A percentile compares a stretch with the other conserved stretches of the same genome.
Conservation (phyloP, 208 protist genomes). For the Histomonas meleagridis region DNA sequence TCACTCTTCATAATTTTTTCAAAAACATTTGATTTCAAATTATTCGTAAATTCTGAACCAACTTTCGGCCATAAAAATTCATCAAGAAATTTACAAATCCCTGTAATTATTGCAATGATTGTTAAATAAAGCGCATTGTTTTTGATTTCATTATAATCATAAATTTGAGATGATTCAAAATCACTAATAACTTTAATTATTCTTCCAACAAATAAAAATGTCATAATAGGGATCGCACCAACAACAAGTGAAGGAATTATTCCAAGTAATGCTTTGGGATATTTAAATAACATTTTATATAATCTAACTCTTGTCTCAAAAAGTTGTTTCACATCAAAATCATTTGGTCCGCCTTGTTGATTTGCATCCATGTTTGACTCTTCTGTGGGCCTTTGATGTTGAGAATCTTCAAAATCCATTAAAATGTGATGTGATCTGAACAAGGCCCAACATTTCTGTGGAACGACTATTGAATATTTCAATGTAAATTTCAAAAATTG, state of each 20-base stretch:
- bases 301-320: background rate
- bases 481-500: too few relatives aligned
- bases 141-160: background rate
- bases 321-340: too few relatives aligned
- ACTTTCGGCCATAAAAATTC: too few relatives aligned
- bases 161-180: background rate
- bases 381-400: too few relatives aligned
- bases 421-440: too few relatives aligned
- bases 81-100: background rate
- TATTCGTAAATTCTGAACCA: too few relatives aligned
- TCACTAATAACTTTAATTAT: background rate
- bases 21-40: too few relatives aligned
- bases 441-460: too few relatives aligned
- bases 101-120: background rate
- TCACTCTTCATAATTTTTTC: background rate
- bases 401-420: too few relatives aligned
- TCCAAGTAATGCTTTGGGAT: background rate
- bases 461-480: too few relatives aligned
- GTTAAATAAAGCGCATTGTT: background rate
- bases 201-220: background rate
- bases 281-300: background rate
- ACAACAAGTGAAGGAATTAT: background rate
- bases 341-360: too few relatives aligned
- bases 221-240: background rate
- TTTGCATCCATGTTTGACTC: too few relatives aligned